Conservation (phyloP, 192 early-diverging fungal genomes). For the Phycomyces nitens region DNA sequence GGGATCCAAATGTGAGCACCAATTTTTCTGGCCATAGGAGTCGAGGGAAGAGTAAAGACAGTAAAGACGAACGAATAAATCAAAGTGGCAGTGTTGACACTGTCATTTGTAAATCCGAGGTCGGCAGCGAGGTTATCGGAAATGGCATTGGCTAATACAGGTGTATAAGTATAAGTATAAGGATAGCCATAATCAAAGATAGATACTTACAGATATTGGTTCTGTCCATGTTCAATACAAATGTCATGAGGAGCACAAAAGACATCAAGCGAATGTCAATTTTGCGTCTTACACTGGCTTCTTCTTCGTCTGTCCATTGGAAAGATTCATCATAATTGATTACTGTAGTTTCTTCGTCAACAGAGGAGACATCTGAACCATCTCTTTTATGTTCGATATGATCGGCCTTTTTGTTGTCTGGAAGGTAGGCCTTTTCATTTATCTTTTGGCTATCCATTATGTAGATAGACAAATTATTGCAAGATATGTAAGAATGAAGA, state of each 20-base stretch:
- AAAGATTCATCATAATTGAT: conserved; percentile 20
- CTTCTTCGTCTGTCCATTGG: conserved; percentile 51
- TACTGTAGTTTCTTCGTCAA: conserved; percentile 8
- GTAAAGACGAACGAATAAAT: conserved; percentile 39
- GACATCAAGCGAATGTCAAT: conserved; percentile 48
- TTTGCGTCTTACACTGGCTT: conserved; percentile 33
- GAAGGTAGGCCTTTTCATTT: too few relatives aligned
- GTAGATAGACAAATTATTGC: too few relatives aligned
- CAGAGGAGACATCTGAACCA: too few relatives aligned
- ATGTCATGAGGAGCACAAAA: conserved; percentile 46
- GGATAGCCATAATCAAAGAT: too few relatives aligned
- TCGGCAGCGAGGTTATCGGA: conserved; percentile 46
- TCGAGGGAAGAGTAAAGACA: conserved; percentile 47
- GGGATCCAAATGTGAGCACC: conserved; percentile 58
- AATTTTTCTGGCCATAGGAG: conserved; percentile 43
- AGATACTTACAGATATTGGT: conserved; percentile 31
- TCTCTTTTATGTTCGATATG: too few relatives aligned
- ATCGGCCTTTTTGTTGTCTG: too few relatives aligned
- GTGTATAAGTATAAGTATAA: neutral
- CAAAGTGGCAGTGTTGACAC: conserved; percentile 43
- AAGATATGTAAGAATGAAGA: too few relatives aligned
- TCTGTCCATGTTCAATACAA: conserved; percentile 30
- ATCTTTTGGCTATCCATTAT: too few relatives aligned
- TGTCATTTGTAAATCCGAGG: conserved; percentile 41
- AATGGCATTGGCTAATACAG: conserved; percentile 37